These are phyloP conservation scores for Crithidia sp. DNA, from an alignment of 208 protist genomes.

Conservation along the genomic window DNA sequence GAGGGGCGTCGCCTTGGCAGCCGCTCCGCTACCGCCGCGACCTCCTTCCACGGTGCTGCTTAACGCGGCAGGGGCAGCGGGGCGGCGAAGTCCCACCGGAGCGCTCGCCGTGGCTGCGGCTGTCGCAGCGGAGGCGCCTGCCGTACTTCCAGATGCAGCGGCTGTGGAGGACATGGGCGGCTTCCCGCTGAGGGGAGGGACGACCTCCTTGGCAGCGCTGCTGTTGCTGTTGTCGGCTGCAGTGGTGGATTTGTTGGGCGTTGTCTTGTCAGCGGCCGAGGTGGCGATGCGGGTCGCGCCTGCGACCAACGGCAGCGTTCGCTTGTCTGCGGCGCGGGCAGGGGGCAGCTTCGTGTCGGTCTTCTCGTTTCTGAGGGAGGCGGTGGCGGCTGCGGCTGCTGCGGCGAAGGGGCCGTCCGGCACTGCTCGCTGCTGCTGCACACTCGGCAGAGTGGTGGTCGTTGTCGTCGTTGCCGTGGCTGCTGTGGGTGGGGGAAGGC, in stretches of 20 bases:
- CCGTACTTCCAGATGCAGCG: not conserved
- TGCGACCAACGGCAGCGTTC: not conserved
- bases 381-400: not conserved
- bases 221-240: not conserved
- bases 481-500: not conserved
- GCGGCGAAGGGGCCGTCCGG: not conserved
- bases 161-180: not conserved
- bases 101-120: not conserved
- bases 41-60: conserved; percentile 8
- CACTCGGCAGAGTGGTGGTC: not conserved
- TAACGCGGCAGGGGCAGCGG: not conserved
- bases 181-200: not conserved
- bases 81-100: not conserved
- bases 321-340: conserved; percentile 3
- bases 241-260: too few species aligned
- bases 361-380: not conserved
- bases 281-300: not conserved
- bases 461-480: not conserved
- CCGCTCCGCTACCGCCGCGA: not conserved
- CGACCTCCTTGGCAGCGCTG: not conserved
- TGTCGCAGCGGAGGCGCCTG: not conserved
- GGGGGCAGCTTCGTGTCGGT: conserved; percentile 3
- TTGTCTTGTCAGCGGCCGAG: not conserved
- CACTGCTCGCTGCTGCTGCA: not conserved
- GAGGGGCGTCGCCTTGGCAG: not conserved